A percentile compares a stretch with the other conserved stretches of the same genome.
phyloP scores from a whole-genome alignment of 176 grass and related monocot genomes.

The Pharus latifolius region DNA sequence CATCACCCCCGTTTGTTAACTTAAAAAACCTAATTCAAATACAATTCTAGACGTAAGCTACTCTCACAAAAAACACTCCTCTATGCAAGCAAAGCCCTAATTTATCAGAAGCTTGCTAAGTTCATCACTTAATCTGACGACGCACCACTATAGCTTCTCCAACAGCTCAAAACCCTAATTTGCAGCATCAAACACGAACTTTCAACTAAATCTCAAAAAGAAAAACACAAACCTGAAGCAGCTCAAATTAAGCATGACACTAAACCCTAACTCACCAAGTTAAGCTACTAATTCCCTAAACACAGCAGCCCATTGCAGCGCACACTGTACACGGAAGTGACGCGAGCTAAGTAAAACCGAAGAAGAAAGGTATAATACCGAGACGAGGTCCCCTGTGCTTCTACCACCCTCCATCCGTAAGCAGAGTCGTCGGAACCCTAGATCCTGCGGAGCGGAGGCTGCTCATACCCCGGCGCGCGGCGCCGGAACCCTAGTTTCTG shows the following conservation, averaged over 20 bases:
- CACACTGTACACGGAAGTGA: neutral
- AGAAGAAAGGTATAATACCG: conserved; percentile 32
- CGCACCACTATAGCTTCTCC: neutral
- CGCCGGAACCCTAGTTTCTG: conserved; percentile 54
- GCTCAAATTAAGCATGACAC: neutral
- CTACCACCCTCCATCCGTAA: conserved; percentile 98
- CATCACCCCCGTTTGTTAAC: no score
- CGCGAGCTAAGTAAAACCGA: neutral
- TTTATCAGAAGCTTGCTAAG: neutral
- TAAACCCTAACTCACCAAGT: conserved; percentile 16
- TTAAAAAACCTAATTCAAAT: no score
- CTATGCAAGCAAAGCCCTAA: neutral
- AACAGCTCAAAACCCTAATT: conserved; percentile 41
- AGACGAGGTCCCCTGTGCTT: conserved; percentile 54
- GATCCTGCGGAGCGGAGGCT: conserved; percentile 63
- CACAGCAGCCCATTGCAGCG: neutral
- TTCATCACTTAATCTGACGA: neutral
- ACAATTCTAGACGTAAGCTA: no score
- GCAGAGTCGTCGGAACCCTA: conserved; percentile 77
- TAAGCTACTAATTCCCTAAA: neutral
- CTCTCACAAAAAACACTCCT: neutral
- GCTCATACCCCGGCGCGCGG: conserved; percentile 60
- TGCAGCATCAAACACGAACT: neutral
- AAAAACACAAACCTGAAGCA: neutral
- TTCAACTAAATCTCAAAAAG: neutral